Percentiles rank a stretch among this genome's conserved stretches.
Evolutionary conservation across 139 green algal species (phyloP).

Genomic region (Prasinococcaceae sp.): DNA sequence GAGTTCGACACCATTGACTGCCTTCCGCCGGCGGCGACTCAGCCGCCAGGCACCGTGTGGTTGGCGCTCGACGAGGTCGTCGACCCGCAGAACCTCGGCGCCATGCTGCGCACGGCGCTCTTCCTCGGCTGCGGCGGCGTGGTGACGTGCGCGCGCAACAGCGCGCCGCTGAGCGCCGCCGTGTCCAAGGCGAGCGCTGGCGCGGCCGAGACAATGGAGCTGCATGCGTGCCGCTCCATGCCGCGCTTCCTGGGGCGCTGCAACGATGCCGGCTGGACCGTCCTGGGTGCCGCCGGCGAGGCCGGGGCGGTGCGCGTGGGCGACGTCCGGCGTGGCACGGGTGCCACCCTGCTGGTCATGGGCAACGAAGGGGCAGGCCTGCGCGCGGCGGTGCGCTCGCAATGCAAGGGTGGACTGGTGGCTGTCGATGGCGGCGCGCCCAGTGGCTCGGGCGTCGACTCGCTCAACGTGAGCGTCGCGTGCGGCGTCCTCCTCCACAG

Average conservation of each 20-base stretch:
- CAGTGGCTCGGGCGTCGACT: slow-evolving; percentile 45
- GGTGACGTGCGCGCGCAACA: slow-evolving; percentile 63
- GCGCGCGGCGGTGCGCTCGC: no score
- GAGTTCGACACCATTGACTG: slow-evolving; percentile 38
- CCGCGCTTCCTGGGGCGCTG: slow-evolving; percentile 43
- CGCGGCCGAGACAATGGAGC: slow-evolving; percentile 48
- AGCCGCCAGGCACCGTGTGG: slow-evolving; percentile 30
- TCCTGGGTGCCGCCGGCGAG: slow-evolving; percentile 56
- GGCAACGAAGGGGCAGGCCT: slow-evolving; percentile 71
- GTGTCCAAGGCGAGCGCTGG: slow-evolving; percentile 79
- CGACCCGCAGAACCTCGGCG: slow-evolving; percentile 76
- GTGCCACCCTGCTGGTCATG: slow-evolving; percentile 73
- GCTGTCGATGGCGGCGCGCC: no score
- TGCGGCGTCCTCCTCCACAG: slow-evolving; percentile 76
- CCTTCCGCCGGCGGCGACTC: slow-evolving; percentile 26
- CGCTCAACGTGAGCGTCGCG: slow-evolving; percentile 84
- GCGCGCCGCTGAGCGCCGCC: slow-evolving; percentile 50
- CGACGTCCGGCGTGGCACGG: slow-evolving; percentile 21
- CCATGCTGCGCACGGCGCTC: slow-evolving; percentile 60
- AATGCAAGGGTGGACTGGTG: no score
- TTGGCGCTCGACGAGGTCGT: slow-evolving; percentile 73
- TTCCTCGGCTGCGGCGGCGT: slow-evolving; percentile 73
- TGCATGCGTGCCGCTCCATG: slow-evolving; percentile 56
- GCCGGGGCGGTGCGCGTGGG: slow-evolving; percentile 19
- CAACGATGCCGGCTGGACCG: slow-evolving; percentile 18